Evolutionary conservation across 805 yeast genomes (phyloP).

Genomic region (Blastobotrys mokoenaii): DNA sequence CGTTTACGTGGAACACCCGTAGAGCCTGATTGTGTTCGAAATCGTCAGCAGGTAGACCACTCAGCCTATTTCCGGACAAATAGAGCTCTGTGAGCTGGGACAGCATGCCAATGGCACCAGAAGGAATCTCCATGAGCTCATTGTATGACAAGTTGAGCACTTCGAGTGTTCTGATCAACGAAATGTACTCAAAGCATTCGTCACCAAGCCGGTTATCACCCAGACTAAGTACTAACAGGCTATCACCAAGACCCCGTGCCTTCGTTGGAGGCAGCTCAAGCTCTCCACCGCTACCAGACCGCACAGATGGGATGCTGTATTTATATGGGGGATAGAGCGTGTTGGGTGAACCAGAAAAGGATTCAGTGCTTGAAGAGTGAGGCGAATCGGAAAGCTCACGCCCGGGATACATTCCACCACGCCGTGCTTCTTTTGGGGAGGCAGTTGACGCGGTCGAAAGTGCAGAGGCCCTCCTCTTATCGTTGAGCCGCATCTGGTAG

Average conservation of each 20-base stretch:
- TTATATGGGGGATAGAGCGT: neutral
- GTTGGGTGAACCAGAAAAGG: neutral
- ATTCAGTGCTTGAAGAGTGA: neutral
- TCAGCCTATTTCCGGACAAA: conserved; percentile 74
- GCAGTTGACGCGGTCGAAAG: conserved; percentile 5
- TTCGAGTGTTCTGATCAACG: conserved; percentile 49
- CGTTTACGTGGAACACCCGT: conserved; percentile 60
- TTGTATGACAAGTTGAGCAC: conserved; percentile 75
- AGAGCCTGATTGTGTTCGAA: conserved; percentile 54
- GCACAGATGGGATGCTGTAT: neutral
- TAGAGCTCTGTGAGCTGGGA: conserved; percentile 53
- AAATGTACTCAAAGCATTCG: conserved; percentile 60
- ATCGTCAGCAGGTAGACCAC: conserved; percentile 79
- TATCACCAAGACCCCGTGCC: conserved; percentile 34
- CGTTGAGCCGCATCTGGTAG: conserved; percentile 9
- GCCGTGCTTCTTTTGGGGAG: conserved; percentile 5
- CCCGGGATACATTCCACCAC: neutral
- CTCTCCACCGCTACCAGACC: neutral
- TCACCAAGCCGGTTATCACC: conserved; percentile 83
- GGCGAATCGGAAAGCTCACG: neutral
- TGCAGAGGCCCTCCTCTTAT: conserved; percentile 2
- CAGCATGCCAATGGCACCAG: conserved; percentile 55
- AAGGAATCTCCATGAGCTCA: conserved; percentile 72
- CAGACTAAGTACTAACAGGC: conserved; percentile 49
- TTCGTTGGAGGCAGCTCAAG: neutral